Evolutionary conservation across 2,329 filamentous ascomycete genomes (phyloP), one percentile per base, ranked within the genome.

Genomic region (Coniella lustricola): DNA sequence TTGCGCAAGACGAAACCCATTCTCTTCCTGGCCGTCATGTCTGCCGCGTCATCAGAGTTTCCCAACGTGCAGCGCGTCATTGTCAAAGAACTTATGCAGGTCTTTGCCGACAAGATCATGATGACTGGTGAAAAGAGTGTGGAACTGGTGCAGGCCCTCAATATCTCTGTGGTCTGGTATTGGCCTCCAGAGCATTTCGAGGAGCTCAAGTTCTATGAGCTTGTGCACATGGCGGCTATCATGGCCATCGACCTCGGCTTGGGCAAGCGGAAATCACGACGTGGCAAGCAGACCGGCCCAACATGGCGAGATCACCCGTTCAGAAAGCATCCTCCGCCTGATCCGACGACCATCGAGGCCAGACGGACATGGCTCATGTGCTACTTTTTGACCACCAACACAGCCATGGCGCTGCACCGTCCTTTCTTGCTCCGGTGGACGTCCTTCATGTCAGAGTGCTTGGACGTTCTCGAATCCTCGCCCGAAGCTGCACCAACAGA

Each of bases 131-230:
- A 89, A 57, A 95, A 94, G 70, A 87, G 79, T 32, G 67, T 95
- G 16, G 90, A 95, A 64, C 71, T 95, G 7, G 80, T 94, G 8
- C 90, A 95, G 66, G 79, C 87, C 2, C 69, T 95, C 35, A 76
- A 87, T 50, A 71, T 95, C 3, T 74, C 81, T 7, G 81, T 84
- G n/a, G 77, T 90, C 17, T 95, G 89, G 87, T 94, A 95, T 63
- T 82, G 82, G 63, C 87, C 88, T 14, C 89, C 89, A 0, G 83
- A 91, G 56, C 78, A 86, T 57, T 87, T 87, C 51, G 87, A 94
- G 59, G 85, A 93, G 66, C 79, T 91, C 60, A 93, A 93, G 62
- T 94, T 93, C 63, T 95, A 93, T 67, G 87, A 91, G 68, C 76
- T 93, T 55, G 81, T 89, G 39, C 87, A 95, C 62, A 81, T 88